phyloP scores from a whole-genome alignment of 352 stramenopile genomes.

The Phytophthora pluvialis region DNA sequence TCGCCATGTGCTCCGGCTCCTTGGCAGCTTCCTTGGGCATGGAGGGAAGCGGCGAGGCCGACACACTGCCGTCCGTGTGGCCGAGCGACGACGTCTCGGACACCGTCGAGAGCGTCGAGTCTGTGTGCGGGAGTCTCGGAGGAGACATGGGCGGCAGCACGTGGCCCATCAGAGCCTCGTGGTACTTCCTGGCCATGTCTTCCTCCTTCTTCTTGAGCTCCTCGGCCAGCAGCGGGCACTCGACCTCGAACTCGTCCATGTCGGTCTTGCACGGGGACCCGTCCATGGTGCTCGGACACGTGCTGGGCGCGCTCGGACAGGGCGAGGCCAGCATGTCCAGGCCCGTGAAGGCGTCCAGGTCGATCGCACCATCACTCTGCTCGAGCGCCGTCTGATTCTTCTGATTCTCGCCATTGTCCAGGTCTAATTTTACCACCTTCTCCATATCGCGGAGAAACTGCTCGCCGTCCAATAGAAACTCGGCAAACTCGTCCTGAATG shows the following conservation, averaged over 20 bases:
- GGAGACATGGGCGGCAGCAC: constrained; percentile 40
- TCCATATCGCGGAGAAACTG: constrained; percentile 66
- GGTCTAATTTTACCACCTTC: constrained; percentile 53
- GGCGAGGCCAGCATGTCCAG: constrained; percentile 59
- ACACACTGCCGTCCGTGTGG: constrained; percentile 29
- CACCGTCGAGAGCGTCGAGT: constrained; percentile 28
- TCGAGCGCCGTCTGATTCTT: constrained; percentile 30
- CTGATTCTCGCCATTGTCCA: constrained; percentile 19
- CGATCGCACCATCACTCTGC: constrained; percentile 37
- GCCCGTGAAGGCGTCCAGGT: constrained; percentile 54
- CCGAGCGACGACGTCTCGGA: constrained; percentile 28
- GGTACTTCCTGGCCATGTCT: constrained; percentile 18
- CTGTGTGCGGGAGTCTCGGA: constrained; percentile 29
- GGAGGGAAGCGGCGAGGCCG: constrained; percentile 38
- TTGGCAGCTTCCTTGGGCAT: constrained; percentile 38
- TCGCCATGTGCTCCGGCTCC: constrained; percentile 15
- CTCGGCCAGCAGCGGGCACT: constrained; percentile 26
- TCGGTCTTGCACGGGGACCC: constrained; percentile 37
- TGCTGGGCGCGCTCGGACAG: constrained; percentile 45
- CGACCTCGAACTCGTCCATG: constrained; percentile 45
- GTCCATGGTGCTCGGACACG: constrained; percentile 38
- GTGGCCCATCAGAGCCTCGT: constrained; percentile 24
- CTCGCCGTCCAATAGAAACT: constrained; percentile 63
- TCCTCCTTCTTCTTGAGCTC: constrained; percentile 22
- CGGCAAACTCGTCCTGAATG: constrained; percentile 44